A percentile compares a stretch with the other conserved stretches of the same genome.
Conservation (phyloP, 805 yeast species). For the Candida verbasci region DNA sequence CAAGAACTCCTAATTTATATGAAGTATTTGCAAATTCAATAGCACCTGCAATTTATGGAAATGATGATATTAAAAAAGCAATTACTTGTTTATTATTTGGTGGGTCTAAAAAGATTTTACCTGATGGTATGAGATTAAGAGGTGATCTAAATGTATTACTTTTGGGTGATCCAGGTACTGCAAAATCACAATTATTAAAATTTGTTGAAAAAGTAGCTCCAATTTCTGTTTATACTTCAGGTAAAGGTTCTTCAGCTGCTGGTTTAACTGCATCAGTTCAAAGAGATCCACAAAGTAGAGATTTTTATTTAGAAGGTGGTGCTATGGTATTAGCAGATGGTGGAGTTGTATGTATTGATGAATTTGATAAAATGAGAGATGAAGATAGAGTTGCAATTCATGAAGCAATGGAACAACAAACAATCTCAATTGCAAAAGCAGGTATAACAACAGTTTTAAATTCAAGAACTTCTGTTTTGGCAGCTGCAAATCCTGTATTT, state of each 20-base stretch:
- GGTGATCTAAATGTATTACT: slow-evolving; percentile 94
- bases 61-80: slow-evolving; percentile 86
- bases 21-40: slow-evolving; percentile 82
- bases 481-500: slow-evolving; percentile 96
- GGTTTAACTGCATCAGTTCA: slow-evolving; percentile 98
- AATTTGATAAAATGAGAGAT: slow-evolving; percentile 98
- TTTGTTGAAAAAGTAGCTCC: slow-evolving; percentile 95
- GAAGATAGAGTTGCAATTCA: slow-evolving; percentile 98
- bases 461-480: slow-evolving; percentile 93
- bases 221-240: slow-evolving; percentile 92
- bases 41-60: slow-evolving; percentile 97
- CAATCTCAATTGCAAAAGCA: slow-evolving; percentile 97
- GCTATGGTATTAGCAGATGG: slow-evolving; percentile 99
- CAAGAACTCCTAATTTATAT: slow-evolving; percentile 80
- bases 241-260: slow-evolving; percentile 99
- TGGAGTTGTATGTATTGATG: slow-evolving; percentile 98
- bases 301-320: slow-evolving; percentile 96
- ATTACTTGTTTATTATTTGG: slow-evolving; percentile 90
- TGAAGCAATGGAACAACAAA: slow-evolving; percentile 99
- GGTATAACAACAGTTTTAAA: slow-evolving; percentile 96
- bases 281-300: slow-evolving; percentile 82
- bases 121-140: slow-evolving; percentile 94
- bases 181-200: slow-evolving; percentile 92
- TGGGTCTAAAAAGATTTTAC: slow-evolving; percentile 86
- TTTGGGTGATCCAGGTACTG: slow-evolving; percentile 98